Evolutionary conservation across 345 rosid genomes (phyloP).

Genomic region (Murraya koenigii): DNA sequence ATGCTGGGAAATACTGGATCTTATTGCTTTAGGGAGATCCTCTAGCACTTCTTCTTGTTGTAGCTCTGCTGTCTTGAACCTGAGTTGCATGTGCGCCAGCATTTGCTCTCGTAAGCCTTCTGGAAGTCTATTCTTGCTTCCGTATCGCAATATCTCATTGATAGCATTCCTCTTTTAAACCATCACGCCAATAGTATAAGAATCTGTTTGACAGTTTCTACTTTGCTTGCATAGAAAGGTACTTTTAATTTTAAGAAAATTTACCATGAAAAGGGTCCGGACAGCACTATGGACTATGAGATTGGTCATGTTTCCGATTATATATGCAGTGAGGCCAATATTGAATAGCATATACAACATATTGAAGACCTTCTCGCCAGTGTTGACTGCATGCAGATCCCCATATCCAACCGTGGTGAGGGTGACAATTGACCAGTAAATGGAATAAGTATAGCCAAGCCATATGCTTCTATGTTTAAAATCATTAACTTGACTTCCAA

Average conservation of each 20-base stretch:
- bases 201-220: neutral
- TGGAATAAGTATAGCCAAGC: slow-evolving; percentile 85
- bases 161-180: slow-evolving; percentile 69
- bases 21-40: slow-evolving; percentile 85
- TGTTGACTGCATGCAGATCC: slow-evolving; percentile 72
- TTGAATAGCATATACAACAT: slow-evolving; percentile 86
- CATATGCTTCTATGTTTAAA: slow-evolving; percentile 71
- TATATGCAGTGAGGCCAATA: slow-evolving; percentile 81
- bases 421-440: slow-evolving; percentile 93
- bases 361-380: slow-evolving; percentile 69
- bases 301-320: slow-evolving; percentile 93
- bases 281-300: slow-evolving; percentile 76
- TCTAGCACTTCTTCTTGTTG: slow-evolving; percentile 84
- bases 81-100: slow-evolving; percentile 90
- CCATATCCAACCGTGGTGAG: slow-evolving; percentile 94
- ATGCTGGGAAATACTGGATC: slow-evolving; percentile 81
- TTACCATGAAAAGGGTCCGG: slow-evolving; percentile 72
- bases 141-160: slow-evolving; percentile 68
- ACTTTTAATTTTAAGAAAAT: neutral
- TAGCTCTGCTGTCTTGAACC: slow-evolving; percentile 80
- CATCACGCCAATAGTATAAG: neutral
- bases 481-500: slow-evolving; percentile 49
- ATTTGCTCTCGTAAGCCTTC: slow-evolving; percentile 83
- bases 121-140: slow-evolving; percentile 80
- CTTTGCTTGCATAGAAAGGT: neutral